Percentiles rank a stretch among this genome's conserved stretches.
phyloP scores from a whole-genome alignment of 2,329 filamentous ascomycete species.

The Ophiosphaerella korrae region DNA sequence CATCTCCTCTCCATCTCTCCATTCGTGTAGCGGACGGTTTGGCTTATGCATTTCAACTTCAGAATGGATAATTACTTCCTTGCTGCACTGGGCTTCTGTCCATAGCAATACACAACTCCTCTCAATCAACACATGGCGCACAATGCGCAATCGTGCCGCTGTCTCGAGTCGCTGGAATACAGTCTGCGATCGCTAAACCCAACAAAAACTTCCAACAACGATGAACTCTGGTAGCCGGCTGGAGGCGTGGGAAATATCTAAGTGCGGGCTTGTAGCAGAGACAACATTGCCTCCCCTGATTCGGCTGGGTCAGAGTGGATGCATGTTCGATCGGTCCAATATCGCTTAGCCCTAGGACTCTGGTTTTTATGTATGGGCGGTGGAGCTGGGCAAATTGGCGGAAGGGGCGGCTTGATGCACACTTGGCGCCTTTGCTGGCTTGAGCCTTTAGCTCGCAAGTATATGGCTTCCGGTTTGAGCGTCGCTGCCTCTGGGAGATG shows the following conservation, averaged over 20 bases:
- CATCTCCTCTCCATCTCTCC: constrained; percentile 15
- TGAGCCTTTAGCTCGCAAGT: constrained; percentile 32
- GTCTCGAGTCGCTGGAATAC: constrained; percentile 21
- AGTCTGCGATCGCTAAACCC: constrained; percentile 16
- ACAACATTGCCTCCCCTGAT: constrained; percentile 23
- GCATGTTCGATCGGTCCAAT: constrained; percentile 42
- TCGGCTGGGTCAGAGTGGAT: constrained; percentile 24
- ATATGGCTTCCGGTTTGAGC: constrained; percentile 35
- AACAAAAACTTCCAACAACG: constrained; percentile 16
- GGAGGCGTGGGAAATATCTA: constrained; percentile 46
- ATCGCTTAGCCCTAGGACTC: constrained; percentile 48
- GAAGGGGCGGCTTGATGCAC: constrained; percentile 45
- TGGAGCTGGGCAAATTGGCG: constrained; percentile 20
- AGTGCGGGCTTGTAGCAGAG: constrained; percentile 47
- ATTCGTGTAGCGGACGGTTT: constrained; percentile 10
- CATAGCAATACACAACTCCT: constrained; percentile 34
- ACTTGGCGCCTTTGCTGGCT: constrained; percentile 22
- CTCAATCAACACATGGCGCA: constrained; percentile 14
- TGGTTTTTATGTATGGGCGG: constrained; percentile 29
- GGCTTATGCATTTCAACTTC: constrained; percentile 14
- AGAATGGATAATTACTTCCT: constrained; percentile 14
- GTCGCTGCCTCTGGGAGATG: constrained; percentile 40
- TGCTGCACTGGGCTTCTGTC: constrained; percentile 15
- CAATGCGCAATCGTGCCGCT: constrained; percentile 15
- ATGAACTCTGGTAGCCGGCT: constrained; percentile 37